Evolutionary conservation across 169 alveolate species (phyloP).

Genomic region (Plasmodium knowlesi): DNA sequence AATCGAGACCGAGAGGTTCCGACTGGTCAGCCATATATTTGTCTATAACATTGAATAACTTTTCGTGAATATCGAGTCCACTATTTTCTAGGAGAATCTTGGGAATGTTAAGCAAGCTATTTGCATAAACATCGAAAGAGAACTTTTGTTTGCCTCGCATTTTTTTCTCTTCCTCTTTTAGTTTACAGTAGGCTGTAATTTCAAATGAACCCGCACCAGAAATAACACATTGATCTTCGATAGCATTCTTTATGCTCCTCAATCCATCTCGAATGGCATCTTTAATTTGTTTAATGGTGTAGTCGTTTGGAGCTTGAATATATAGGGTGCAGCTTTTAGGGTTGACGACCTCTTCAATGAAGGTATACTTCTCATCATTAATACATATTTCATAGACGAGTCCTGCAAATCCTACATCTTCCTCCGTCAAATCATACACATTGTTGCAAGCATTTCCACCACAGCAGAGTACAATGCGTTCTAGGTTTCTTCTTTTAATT

Average conservation of each 20-base stretch:
- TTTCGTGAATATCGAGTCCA: slow-evolving; percentile 96
- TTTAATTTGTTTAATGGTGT: slow-evolving; percentile 94
- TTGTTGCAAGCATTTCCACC: slow-evolving; percentile 99
- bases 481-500: slow-evolving; percentile 98
- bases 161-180: slow-evolving; percentile 86
- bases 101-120: slow-evolving; percentile 95
- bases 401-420: slow-evolving; percentile 98
- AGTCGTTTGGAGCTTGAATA: slow-evolving; percentile 98
- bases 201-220: slow-evolving; percentile 99
- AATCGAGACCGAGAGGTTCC: slow-evolving; percentile 96
- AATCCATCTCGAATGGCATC: slow-evolving; percentile 99
- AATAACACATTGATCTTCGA: slow-evolving; percentile 94
- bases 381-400: slow-evolving; percentile 94
- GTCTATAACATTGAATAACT: slow-evolving; percentile 91
- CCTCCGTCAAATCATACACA: slow-evolving; percentile 95
- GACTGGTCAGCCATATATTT: slow-evolving; percentile 87
- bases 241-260: slow-evolving; percentile 96
- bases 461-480: slow-evolving; percentile 97
- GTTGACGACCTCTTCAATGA: slow-evolving; percentile 96
- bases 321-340: slow-evolving; percentile 97
- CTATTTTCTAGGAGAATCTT: slow-evolving; percentile 97
- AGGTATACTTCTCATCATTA: slow-evolving; percentile 99
- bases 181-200: slow-evolving; percentile 91
- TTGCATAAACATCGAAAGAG: slow-evolving; percentile 97
- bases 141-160: slow-evolving; percentile 95